Evolutionary conservation across 768 basidiomycete genomes (phyloP), one percentile per base, ranked within the genome.

Genomic region (Kwoniella bestiolae): DNA sequence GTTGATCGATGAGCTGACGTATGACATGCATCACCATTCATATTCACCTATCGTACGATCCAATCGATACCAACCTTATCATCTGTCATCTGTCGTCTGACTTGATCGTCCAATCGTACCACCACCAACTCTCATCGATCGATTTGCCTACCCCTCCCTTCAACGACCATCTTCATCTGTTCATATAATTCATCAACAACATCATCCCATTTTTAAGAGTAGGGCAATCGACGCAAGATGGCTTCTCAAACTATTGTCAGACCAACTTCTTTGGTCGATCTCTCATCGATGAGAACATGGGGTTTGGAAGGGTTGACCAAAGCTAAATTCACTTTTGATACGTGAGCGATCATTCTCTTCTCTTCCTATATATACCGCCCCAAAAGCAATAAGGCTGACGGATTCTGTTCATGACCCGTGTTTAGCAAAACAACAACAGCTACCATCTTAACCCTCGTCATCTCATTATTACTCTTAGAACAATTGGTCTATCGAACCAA

Each of bases 391-490:
- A n/a, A n/a, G n/a, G n/a, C n/a, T n/a, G n/a, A n/a, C n/a, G n/a
- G n/a, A n/a, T n/a, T n/a, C n/a, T n/a, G n/a, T n/a, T n/a, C n/a
- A n/a, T n/a, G n/a, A n/a, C n/a, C n/a, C n/a, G n/a, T 44, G 7
- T 6, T 21, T 51, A 78, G 76, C 50, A 71, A 74, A 68, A 75
- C 74, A n/a, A 72, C 71, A 46, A 66, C 74, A 5, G 80, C 79
- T 18, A 79, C 77, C 9, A 53, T 79, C 44, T 65, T 79, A 46
- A 88, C 87, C 44, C 79, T 95, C 73, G 70, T 96, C 64, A 80
- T 87, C 56, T 84, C 89, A 12, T 86, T 99, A 45, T 87, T 99
- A 55, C 83, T 87, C 50, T 84, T 95, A 58, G 95, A 99, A 77
- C 79, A 82, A 69, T 84, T 86, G 32, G 86, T 94, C 21, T 99